Conservation (phyloP, 805 yeast species). For the Lachancea fermentati region DNA sequence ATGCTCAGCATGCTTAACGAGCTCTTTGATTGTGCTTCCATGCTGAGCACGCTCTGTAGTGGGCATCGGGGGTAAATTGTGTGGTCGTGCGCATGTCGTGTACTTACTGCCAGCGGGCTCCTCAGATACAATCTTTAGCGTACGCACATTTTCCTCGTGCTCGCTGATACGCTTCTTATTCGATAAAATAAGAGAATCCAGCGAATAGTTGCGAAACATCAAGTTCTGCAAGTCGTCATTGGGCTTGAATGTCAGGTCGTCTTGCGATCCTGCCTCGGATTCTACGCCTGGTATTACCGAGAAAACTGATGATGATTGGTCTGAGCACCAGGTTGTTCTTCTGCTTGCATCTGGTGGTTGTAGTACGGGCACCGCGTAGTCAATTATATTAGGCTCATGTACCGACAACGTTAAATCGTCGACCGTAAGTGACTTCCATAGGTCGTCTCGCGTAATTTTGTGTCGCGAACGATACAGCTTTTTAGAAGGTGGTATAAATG, state of each 20-base stretch:
- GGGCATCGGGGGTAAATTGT: constrained; percentile 1
- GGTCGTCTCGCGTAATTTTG: constrained; percentile 13
- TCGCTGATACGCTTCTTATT: constrained; percentile 15
- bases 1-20: constrained; percentile 3
- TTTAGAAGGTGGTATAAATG: constrained; percentile 15
- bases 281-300: constrained; percentile 1
- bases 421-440: constrained; percentile 10
- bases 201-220: constrained; percentile 15
- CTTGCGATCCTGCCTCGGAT: constrained; percentile 2
- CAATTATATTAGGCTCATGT: constrained; percentile 8
- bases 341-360: constrained; percentile 2
- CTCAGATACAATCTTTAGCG: constrained; percentile 1
- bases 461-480: constrained; percentile 16
- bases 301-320: constrained; percentile 6
- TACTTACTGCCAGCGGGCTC: background rate
- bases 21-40: constrained; percentile 4
- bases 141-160: constrained; percentile 9
- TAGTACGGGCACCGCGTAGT: constrained; percentile 15
- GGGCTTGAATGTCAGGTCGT: constrained; percentile 9
- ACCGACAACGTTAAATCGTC: constrained; percentile 8
- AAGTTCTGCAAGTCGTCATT: constrained; percentile 8
- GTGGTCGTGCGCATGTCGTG: background rate
- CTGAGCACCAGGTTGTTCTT: background rate
- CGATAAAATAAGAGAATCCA: constrained; percentile 18
- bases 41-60: background rate